Conservation (phyloP, 2,329 filamentous ascomycete species). For the Ophiostoma fasciatum region DNA sequence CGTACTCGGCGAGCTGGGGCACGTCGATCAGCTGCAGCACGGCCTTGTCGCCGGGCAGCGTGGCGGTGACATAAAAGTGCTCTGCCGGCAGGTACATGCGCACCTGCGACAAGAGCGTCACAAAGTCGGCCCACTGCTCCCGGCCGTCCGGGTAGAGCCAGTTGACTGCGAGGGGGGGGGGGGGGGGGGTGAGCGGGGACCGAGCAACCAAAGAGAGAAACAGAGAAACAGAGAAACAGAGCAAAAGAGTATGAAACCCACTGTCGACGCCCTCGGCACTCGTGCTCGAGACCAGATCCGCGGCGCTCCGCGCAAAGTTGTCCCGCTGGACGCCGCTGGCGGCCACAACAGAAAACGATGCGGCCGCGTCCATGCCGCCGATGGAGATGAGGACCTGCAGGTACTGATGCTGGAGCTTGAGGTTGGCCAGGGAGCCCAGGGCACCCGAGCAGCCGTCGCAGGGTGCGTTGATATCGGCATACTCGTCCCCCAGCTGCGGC, state of each 20-base stretch:
- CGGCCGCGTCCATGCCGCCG: conserved; percentile 51
- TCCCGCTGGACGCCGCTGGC: conserved; percentile 43
- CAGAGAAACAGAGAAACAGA: background rate
- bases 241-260: conserved; percentile 24
- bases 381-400: conserved; percentile 66
- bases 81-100: conserved; percentile 54
- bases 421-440: conserved; percentile 54
- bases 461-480: conserved; percentile 56
- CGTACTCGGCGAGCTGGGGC: conserved; percentile 41
- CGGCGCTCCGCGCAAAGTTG: conserved; percentile 55
- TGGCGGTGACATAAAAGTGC: conserved; percentile 54
- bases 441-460: conserved; percentile 60
- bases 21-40: conserved; percentile 58
- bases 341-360: conserved; percentile 54
- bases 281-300: conserved; percentile 53
- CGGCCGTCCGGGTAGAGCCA: conserved; percentile 62
- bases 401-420: conserved; percentile 56
- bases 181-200: too few relatives aligned
- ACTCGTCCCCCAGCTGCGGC: conserved; percentile 59
- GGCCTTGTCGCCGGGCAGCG: conserved; percentile 52
- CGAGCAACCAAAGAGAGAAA: too few relatives aligned
- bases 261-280: conserved; percentile 64
- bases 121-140: conserved; percentile 54
- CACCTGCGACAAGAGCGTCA: conserved; percentile 50
- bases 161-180: conserved; percentile 44